Base-by-base conservation (phyloP, 1,284 basidiomycete species). In the Tylopilus orsonianus region DNA sequence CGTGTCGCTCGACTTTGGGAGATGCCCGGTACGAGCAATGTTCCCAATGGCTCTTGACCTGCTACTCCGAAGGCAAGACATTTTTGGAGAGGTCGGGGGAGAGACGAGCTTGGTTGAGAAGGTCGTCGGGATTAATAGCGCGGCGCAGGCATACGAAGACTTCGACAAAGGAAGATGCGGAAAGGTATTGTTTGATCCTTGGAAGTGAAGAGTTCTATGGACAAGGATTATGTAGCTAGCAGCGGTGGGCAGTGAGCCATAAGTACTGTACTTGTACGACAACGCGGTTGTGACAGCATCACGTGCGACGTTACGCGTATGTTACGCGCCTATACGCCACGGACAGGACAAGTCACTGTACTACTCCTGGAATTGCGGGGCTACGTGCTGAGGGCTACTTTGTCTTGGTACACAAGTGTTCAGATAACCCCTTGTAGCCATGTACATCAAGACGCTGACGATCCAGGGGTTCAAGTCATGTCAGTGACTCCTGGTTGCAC, bases 401-500 rank as follows among this genome's bases (percentile, higher is more conserved):
- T n/a, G n/a, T 8, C n/a, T 32, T 14, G 1, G 33, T 24, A n/a
- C n/a, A n/a, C n/a, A n/a, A n/a, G n/a, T n/a, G n/a, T n/a, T 8
- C 8, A 16, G 36, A 8, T 4, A 23, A 26, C 5, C 16, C 26
- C 32, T 19, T 14, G 43, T 32, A 39, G 19, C 30, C 49, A 88
- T 89, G 90, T 85, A 85, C 63, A 94, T 94, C 72, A 93, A 96
- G 70, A 94, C 91, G 8, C 75, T 96, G 33, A 95, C 93, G 2
- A 91, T 97, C 53, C 91, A 94, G 64, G 95, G 96, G 55, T 98
- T 98, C 83, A 98, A 97, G 73, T 96, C 93, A 4, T 98, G 95
- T 84, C 62, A 59, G 78, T 60, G 22, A 32, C 41, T 32, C 35
- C 24, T 37, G 36, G 18, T 39, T 40, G 7, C 23, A 36, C 34